Evolutionary conservation across 805 yeast species (phyloP).

Genomic region (Cyberlindnera subsufficiens): DNA sequence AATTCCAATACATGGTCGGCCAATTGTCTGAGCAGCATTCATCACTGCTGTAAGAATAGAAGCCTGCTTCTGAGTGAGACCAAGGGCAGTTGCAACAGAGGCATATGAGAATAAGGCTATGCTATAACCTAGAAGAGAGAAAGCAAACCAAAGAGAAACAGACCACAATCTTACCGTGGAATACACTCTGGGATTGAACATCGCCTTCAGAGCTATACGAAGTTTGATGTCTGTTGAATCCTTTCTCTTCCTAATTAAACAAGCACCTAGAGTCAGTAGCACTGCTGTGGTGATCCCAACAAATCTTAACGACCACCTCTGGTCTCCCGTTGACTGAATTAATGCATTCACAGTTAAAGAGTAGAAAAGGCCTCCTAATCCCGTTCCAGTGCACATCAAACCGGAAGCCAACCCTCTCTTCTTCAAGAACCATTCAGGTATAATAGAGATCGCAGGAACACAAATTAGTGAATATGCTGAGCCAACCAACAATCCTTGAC

Average conservation of each 20-base stretch:
- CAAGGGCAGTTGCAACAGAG: constrained; percentile 41
- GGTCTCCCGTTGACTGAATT: constrained; percentile 35
- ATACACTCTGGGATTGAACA: constrained; percentile 26
- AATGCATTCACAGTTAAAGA: constrained; percentile 37
- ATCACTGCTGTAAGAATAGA: constrained; percentile 40
- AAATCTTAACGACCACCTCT: constrained; percentile 44
- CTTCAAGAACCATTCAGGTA: constrained; percentile 68
- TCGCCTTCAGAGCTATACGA: constrained; percentile 13
- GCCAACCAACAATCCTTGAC: constrained; percentile 64
- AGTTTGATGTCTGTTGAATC: constrained; percentile 13
- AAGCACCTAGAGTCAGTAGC: constrained; percentile 31
- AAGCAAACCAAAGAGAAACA: constrained; percentile 31
- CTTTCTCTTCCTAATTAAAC: constrained; percentile 28
- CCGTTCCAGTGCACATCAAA: constrained; percentile 42
- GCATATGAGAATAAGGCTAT: constrained; percentile 40
- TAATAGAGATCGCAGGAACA: constrained; percentile 49
- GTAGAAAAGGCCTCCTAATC: constrained; percentile 43
- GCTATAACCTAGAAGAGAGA: constrained; percentile 35
- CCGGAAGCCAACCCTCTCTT: constrained; percentile 51
- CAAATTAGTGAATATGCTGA: constrained; percentile 44
- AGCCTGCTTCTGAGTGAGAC: constrained; percentile 37
- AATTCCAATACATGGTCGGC: constrained; percentile 43
- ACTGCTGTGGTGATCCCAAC: constrained; percentile 33
- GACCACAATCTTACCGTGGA: constrained; percentile 24
- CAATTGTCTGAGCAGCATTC: constrained; percentile 41